A percentile compares a stretch with the other conserved stretches of the same genome.
Evolutionary conservation across 2,329 filamentous ascomycete species (phyloP).

Genomic region (Ceratocystiopsis sp.): DNA sequence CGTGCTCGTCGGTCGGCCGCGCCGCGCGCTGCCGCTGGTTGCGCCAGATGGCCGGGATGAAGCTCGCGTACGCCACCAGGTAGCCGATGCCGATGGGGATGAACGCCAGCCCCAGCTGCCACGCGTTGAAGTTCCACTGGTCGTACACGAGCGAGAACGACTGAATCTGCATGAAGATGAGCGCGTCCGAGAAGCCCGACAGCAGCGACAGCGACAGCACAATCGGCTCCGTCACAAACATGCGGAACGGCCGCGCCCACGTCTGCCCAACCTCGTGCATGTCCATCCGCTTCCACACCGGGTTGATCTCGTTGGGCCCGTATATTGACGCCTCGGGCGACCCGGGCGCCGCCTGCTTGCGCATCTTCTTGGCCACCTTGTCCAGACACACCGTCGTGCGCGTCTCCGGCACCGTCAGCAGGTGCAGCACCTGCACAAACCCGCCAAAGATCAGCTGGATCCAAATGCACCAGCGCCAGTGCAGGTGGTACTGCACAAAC

Average conservation of each 20-base stretch:
- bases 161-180: constrained; percentile 66
- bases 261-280: constrained; percentile 36
- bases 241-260: constrained; percentile 50
- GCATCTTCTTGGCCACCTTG: constrained; percentile 56
- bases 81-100: constrained; percentile 53
- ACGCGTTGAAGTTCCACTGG: constrained; percentile 45
- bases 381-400: constrained; percentile 63
- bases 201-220: constrained; percentile 53
- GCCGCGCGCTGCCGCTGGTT: constrained; percentile 33
- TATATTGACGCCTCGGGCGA: constrained; percentile 29
- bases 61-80: constrained; percentile 40
- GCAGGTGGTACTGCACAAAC: constrained; percentile 49
- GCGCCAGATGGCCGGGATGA: constrained; percentile 37
- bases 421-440: constrained; percentile 48
- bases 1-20: constrained; percentile 35
- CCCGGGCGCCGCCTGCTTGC: constrained; percentile 39
- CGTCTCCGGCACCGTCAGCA: constrained; percentile 60
- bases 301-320: constrained; percentile 54
- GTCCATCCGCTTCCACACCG: constrained; percentile 41
- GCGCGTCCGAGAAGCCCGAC: constrained; percentile 54
- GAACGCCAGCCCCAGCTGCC: constrained; percentile 42
- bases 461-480: constrained; percentile 60
- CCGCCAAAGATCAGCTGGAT: constrained; percentile 67
- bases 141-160: constrained; percentile 50
- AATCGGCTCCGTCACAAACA: constrained; percentile 61